Conservation (phyloP, 148 eudicot species). For the Amaranthus hypochondriacus region DNA sequence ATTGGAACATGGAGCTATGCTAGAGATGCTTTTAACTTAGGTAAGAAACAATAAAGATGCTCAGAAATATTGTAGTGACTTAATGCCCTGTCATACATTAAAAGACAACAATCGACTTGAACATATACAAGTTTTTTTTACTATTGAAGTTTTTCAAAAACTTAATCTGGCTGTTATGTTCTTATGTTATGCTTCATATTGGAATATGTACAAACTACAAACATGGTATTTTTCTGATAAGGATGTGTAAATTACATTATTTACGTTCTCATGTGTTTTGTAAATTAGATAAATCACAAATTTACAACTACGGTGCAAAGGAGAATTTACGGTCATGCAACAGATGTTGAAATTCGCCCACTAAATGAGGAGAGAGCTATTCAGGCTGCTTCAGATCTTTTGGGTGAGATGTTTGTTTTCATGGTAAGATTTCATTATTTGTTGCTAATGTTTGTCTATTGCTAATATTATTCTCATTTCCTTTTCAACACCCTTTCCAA, state of each 20-base stretch:
- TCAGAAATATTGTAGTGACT: not conserved
- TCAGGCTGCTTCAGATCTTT: conserved; percentile 81
- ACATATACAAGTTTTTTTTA: not conserved
- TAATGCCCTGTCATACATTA: not conserved
- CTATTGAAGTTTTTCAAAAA: not conserved
- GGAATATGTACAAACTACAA: no score
- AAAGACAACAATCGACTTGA: not conserved
- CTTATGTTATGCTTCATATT: no score
- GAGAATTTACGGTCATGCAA: conserved; percentile 86
- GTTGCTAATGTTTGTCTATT: not conserved
- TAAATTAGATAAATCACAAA: conserved; percentile 70
- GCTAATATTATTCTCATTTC: not conserved
- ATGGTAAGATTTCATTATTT: conserved; percentile 44
- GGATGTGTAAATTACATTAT: no score
- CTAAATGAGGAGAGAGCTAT: conserved; percentile 91
- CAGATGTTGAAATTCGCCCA: conserved; percentile 89
- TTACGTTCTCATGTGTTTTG: conserved; percentile 7
- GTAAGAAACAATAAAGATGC: not conserved
- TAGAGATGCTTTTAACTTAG: no score
- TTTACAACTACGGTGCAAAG: conserved; percentile 78
- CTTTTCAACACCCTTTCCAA: not conserved
- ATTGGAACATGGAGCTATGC: no score
- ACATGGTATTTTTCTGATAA: no score
- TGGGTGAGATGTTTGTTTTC: conserved; percentile 88
- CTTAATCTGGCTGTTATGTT: no score